Percentiles rank a stretch among this genome's conserved stretches.
Evolutionary conservation across 306 rosid genomes (phyloP).

Genomic region (Cotoneaster glaucophyllus): DNA sequence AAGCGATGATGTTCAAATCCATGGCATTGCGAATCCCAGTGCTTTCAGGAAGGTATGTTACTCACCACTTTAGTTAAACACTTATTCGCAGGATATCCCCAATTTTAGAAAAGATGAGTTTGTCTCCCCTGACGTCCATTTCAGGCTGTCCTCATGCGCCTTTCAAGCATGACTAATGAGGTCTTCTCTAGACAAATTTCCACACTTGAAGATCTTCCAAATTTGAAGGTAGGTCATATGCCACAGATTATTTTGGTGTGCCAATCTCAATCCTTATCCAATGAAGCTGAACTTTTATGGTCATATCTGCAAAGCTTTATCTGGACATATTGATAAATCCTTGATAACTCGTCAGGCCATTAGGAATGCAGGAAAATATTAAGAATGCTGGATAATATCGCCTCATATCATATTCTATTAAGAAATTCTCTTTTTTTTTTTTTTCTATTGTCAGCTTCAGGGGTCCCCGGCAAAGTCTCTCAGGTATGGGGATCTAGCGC

Average conservation of each 20-base stretch:
- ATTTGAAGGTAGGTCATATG: slow-evolving; percentile 38
- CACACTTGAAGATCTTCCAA: slow-evolving; percentile 44
- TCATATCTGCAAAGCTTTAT: not conserved
- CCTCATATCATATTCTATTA: not conserved
- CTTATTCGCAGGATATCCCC: not conserved
- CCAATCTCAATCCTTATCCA: not conserved
- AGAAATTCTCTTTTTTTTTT: not conserved
- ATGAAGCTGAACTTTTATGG: not conserved
- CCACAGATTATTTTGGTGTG: not conserved
- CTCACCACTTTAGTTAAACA: not conserved
- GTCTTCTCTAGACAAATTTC: slow-evolving; percentile 48
- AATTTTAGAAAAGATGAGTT: slow-evolving; percentile 7
- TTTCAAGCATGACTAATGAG: slow-evolving; percentile 62
- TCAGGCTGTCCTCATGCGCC: slow-evolving; percentile 80
- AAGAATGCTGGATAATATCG: not conserved
- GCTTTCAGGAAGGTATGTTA: slow-evolving; percentile 82
- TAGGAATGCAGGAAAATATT: not conserved
- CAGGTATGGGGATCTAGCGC: slow-evolving; percentile 47
- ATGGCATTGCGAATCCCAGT: slow-evolving; percentile 73
- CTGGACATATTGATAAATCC: not conserved
- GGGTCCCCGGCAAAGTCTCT: slow-evolving; percentile 59
- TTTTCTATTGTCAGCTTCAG: slow-evolving; percentile 25
- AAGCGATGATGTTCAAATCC: slow-evolving; percentile 85
- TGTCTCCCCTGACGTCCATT: slow-evolving; percentile 20
- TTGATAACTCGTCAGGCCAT: not conserved